A percentile compares a stretch with the other conserved stretches of the same genome.
phyloP scores from a whole-genome alignment of 768 basidiomycete genomes.

The Lactifluus subvellereus region DNA sequence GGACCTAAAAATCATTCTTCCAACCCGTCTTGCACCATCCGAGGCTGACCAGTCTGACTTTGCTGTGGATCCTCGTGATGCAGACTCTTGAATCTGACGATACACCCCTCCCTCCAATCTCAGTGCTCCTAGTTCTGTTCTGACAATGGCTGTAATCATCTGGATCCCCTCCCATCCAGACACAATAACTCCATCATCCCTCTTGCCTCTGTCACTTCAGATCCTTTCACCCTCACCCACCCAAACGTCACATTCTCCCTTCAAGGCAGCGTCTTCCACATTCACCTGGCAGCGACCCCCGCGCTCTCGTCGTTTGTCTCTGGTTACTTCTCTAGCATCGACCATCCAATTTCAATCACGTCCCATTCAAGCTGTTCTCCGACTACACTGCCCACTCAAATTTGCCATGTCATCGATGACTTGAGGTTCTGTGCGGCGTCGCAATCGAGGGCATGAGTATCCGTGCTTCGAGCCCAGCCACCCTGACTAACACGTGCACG shows the following conservation, averaged over 20 bases:
- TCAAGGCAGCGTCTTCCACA: constrained; percentile 51
- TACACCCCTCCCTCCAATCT: too few relatives aligned
- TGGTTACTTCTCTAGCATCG: constrained; percentile 52
- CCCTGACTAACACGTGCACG: constrained; percentile 68
- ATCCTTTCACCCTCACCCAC: constrained; percentile 55
- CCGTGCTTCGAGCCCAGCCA: constrained; percentile 39
- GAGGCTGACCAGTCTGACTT: too few relatives aligned
- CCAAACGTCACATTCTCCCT: constrained; percentile 62
- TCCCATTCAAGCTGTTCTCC: constrained; percentile 45
- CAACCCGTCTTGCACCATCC: too few relatives aligned
- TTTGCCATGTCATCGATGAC: constrained; percentile 65
- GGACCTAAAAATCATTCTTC: too few relatives aligned
- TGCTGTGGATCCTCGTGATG: too few relatives aligned
- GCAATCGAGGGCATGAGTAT: constrained; percentile 75
- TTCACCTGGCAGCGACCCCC: constrained; percentile 36
- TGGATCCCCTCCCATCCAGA: constrained; percentile 38
- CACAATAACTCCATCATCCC: constrained; percentile 31
- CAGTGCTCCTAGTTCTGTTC: too few relatives aligned
- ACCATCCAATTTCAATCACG: constrained; percentile 54
- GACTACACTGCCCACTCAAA: constrained; percentile 37
- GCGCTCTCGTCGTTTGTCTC: constrained; percentile 57
- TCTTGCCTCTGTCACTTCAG: constrained; percentile 49
- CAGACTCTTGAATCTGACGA: too few relatives aligned
- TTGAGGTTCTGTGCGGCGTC: constrained; percentile 62
- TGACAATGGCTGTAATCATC: constrained; percentile 35